Base-by-base conservation (phyloP, 2,329 filamentous ascomycete species). In the Sphaerostilbella broomeana region DNA sequence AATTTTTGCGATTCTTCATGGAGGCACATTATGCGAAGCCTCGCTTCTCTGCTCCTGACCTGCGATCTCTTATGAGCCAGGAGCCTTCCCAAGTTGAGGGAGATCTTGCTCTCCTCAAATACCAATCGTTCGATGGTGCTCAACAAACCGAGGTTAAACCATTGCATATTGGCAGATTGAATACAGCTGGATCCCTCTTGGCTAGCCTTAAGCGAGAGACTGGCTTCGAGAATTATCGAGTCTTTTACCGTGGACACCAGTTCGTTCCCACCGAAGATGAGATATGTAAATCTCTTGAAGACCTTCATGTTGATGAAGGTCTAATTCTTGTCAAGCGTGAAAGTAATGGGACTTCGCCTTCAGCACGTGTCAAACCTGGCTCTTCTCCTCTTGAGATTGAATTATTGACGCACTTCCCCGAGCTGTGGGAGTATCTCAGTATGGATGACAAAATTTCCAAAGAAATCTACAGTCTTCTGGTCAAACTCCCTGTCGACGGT, bases 341-440 rank as follows among this genome's bases (percentile, higher is more conserved):
- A 29, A 68, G 72, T 15, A 68, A 72, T 11, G 54, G 62, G 1
- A 57, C 63, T 7, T 60, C 63, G 4, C 60, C 67, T 41, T 55
- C 69, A 18, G 50, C 66, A 46, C 54, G 68, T 20, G 62, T 72
- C 37, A 69, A 67, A 45, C 70, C 62, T 36, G 77, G 65, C 35
- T 74, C 67, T 32, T 79, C 67, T 46, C 73, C 65, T 24, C 72
- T 97, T 3, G 87, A 97, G 55, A 72, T 77, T 10, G 85, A 90
- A 51, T 80, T 97, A 16, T 67, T 92, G 49, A 73, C 79, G 42
- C 85, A 94, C 58, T 94, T 95, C 53, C 75, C 86, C 38, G 80
- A 90, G 45, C 64, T 98, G 17, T 95, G 92, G 72, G 75, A 78
- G 29, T 84, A 90, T 52, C 70, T 97, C 38, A 78, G 79, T 47